These are phyloP conservation scores for Naganishia antarctica DNA, from an alignment of 768 basidiomycete genomes.

Conservation along the genomic window DNA sequence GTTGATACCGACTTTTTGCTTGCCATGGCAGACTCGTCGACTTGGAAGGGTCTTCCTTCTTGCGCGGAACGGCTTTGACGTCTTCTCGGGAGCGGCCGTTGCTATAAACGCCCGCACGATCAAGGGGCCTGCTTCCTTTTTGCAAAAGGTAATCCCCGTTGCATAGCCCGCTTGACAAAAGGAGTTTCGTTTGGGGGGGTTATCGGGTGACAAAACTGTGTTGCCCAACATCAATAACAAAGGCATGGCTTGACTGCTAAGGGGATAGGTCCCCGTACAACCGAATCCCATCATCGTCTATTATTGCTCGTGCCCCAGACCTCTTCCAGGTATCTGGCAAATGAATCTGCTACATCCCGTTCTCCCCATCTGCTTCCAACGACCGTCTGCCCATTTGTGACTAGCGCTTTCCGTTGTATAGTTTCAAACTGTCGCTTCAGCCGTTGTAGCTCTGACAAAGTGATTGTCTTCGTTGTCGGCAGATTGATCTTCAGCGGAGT, in stretches of 20 bases:
- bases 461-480: constrained; percentile 57
- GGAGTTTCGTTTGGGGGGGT: too few relatives aligned
- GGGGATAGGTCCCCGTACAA: background rate
- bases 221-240: too few relatives aligned
- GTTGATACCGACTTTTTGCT: constrained; percentile 14
- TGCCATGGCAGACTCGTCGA: background rate
- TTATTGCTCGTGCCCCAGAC: constrained; percentile 38
- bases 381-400: constrained; percentile 40
- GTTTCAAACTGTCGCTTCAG: constrained; percentile 86
- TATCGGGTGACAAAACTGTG: too few relatives aligned
- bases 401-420: constrained; percentile 72
- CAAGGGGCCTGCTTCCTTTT: too few relatives aligned
- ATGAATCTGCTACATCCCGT: constrained; percentile 45
- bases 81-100: too few relatives aligned
- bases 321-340: constrained; percentile 49
- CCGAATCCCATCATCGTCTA: background rate
- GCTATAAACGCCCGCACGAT: too few relatives aligned
- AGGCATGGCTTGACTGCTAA: too few relatives aligned
- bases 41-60: background rate
- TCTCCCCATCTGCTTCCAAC: constrained; percentile 40
- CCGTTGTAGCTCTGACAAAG: constrained; percentile 80
- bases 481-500: background rate
- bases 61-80: too few relatives aligned
- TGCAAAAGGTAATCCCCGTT: too few relatives aligned
- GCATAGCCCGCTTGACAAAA: too few relatives aligned